phyloP scores from a whole-genome alignment of 1,284 basidiomycete species.

The Blastosporella zonata region DNA sequence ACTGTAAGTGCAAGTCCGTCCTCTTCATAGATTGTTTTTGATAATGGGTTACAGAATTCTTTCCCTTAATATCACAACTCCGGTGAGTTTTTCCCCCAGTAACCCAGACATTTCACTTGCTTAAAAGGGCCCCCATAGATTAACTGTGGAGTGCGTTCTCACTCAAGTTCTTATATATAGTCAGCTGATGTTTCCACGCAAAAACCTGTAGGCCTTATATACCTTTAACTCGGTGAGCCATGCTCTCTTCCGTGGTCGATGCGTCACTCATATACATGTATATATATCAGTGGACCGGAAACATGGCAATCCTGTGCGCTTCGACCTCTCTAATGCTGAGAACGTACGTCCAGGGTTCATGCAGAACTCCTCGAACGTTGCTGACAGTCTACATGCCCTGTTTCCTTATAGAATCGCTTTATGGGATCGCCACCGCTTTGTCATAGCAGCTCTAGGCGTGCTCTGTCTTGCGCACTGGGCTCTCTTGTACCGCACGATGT shows the following conservation, averaged over 20 bases:
- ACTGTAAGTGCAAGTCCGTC: slow-evolving; percentile 38
- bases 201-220: slow-evolving; percentile 50
- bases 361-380: background rate
- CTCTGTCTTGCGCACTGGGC: slow-evolving; percentile 64
- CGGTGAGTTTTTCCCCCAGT: slow-evolving; percentile 32
- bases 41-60: slow-evolving; percentile 42
- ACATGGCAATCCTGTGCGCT: slow-evolving; percentile 60
- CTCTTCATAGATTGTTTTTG: background rate
- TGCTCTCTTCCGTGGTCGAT: background rate
- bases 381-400: background rate
- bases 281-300: slow-evolving; percentile 51
- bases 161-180: slow-evolving; percentile 2
- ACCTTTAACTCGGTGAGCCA: slow-evolving; percentile 61
- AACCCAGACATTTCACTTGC: background rate
- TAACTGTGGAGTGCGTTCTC: slow-evolving; percentile 53
- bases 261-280: background rate
- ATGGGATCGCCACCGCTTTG: slow-evolving; percentile 55
- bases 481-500: slow-evolving; percentile 66
- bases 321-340: slow-evolving; percentile 70
- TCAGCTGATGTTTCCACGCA: background rate
- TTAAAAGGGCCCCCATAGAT: slow-evolving; percentile 40
- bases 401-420: slow-evolving; percentile 52
- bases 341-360: slow-evolving; percentile 41
- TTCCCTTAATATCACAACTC: slow-evolving; percentile 48
- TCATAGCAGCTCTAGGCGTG: slow-evolving; percentile 48